Conservation (phyloP, 805 yeast species). For the Candida sphagnicola region DNA sequence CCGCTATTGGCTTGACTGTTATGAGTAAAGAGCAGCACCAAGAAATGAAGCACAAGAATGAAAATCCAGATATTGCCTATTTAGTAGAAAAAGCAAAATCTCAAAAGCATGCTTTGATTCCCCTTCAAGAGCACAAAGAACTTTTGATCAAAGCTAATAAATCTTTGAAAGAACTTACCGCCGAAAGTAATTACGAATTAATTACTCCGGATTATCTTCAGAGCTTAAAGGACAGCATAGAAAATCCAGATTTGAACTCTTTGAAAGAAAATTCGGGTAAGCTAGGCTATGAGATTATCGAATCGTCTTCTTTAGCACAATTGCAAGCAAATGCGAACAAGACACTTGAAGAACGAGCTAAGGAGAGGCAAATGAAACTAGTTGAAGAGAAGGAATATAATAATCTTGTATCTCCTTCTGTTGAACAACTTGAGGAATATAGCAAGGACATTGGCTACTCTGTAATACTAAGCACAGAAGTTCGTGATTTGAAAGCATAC, state of each 20-base stretch:
- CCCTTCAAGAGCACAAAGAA: slow-evolving; percentile 11
- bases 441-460: slow-evolving; percentile 14
- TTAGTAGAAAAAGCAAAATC: slow-evolving; percentile 15
- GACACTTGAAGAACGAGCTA: slow-evolving; percentile 11
- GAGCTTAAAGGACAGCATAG: slow-evolving; percentile 9
- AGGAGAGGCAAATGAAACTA: slow-evolving; percentile 7
- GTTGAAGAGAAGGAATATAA: slow-evolving; percentile 2
- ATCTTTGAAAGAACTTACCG: slow-evolving; percentile 14
- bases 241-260: slow-evolving; percentile 24
- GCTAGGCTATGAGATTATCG: slow-evolving; percentile 11
- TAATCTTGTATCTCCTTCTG: slow-evolving; percentile 12
- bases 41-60: slow-evolving; percentile 4
- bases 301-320: slow-evolving; percentile 8
- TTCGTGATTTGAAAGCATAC: slow-evolving; percentile 10
- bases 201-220: slow-evolving; percentile 8
- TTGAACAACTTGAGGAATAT: slow-evolving; percentile 18
- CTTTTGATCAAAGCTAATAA: slow-evolving; percentile 10
- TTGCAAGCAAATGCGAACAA: slow-evolving; percentile 8
- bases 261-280: slow-evolving; percentile 18
- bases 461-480: slow-evolving; percentile 11
- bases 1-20: slow-evolving; percentile 4
- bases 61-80: slow-evolving; percentile 28
- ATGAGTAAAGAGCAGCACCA: slow-evolving; percentile 7
- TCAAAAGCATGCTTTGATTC: slow-evolving; percentile 11
- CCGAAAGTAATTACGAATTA: slow-evolving; percentile 13